These are phyloP conservation scores for Iris macrosiphon DNA, from an alignment of 106 monocot genomes.

Conservation along the genomic window DNA sequence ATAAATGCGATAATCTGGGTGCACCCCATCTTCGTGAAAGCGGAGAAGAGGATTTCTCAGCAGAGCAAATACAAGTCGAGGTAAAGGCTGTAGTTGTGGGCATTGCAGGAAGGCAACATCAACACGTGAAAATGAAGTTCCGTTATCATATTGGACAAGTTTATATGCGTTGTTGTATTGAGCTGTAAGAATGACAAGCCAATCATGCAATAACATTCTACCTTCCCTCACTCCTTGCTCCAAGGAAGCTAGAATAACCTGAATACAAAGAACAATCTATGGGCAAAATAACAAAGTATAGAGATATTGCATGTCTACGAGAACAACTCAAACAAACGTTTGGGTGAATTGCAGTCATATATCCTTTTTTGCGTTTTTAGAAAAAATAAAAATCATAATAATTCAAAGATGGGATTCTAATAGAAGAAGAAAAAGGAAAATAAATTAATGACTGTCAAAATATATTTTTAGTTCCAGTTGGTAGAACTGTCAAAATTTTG, in stretches of 20 bases:
- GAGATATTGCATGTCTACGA: too few species aligned
- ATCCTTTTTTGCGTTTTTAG: too few species aligned
- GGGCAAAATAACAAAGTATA: too few species aligned
- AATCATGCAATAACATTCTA: conserved; percentile 78
- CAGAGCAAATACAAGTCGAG: conserved; percentile 89
- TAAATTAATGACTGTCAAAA: too few species aligned
- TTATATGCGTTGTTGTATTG: conserved; percentile 76
- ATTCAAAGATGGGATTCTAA: too few species aligned
- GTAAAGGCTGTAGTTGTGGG: conserved; percentile 77
- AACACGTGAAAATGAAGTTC: conserved; percentile 25
- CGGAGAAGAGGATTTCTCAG: conserved; percentile 87
- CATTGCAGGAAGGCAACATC: conserved; percentile 84
- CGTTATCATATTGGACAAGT: conserved; percentile 29
- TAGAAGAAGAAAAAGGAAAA: too few species aligned
- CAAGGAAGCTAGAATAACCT: conserved; percentile 90
- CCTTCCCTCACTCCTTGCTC: conserved; percentile 98
- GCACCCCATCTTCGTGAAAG: conserved; percentile 94
- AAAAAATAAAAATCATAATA: too few species aligned
- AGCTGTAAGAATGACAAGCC: conserved; percentile 92
- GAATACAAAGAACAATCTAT: too few species aligned
- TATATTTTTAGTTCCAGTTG: too few species aligned
- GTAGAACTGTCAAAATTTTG: too few species aligned
- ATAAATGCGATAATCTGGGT: conserved; percentile 92
- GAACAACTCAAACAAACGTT: too few species aligned
- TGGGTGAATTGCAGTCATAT: too few species aligned